Base-by-base conservation (phyloP, 768 basidiomycete genomes). In the Coprinopsis marcescibilis region DNA sequence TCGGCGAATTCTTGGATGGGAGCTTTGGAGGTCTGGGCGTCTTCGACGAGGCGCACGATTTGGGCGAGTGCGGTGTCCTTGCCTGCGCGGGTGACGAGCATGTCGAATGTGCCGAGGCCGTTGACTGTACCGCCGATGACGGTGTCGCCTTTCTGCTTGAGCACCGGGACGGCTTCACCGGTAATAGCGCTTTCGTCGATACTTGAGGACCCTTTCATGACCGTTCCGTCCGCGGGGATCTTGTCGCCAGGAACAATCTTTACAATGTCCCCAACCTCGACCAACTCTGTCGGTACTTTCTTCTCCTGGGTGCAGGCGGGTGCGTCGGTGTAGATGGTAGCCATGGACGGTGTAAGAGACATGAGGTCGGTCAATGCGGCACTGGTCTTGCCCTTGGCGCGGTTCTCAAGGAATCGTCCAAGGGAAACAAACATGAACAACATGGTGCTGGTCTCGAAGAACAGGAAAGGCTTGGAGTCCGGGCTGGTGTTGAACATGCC, bases 401-500 rank as follows among this genome's bases (percentile, higher is more conserved):
- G 79, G 66, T 98, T 98, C 69, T 98, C 96, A 40, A 98, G 77
- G 67, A 85, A 96, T 20, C 96, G 83, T 3, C 96, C 96, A 12
- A 98, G 78, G 2, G 91, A 94, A 57, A 98, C 87, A 63, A 99
- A 98, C 70, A 85, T 89, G 75, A 99, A 85, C 51, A 99, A 72
- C 96, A 97, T 98, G 15, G 96, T 96, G 59, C 91, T 96, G 1
- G 96, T 98, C 67, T 99, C 96, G 69, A 98, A 98, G 68, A 98
- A 98, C 36, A 92, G 77, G 61, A 85, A 78, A 1, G 96, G 95
- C 15, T 79, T 83, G 60, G 76, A 89, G 34, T 74, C 74, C 0
- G 83, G 75, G 8, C 84, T 77, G 3, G 72, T 64, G 57, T 81
- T 80, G 64, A 84, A 75, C 3, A 73, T 61, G 4, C 89, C 85